Base-by-base conservation (phyloP, 2,329 filamentous ascomycete species). In the Gaeumannomyces sp. region DNA sequence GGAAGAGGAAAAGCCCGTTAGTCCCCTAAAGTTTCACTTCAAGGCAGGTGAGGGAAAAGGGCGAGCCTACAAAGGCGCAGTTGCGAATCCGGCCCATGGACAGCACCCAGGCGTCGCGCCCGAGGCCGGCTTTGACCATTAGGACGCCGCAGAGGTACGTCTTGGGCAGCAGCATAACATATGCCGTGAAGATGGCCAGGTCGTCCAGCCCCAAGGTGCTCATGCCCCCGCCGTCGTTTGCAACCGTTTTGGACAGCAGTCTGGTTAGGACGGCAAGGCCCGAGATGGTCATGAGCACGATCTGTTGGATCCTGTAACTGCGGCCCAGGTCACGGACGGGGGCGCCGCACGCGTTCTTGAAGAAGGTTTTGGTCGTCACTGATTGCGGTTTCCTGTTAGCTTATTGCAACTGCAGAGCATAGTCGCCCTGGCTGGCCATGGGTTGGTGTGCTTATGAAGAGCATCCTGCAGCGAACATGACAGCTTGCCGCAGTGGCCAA, bases 131-230 rank as follows among this genome's bases (percentile, higher is more conserved):
- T 3, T 35, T 35, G 29, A 35, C 29, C 28, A 60, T 60, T 16
- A 60, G 59, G 16, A 33, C 59, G n/a, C 59, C 59, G 59, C 59
- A 60, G 25, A 60, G 27, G 11, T 60, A 60, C 28, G 11, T 60
- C 28, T 60, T 60, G 14, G 59, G 59, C 19, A 60, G 28, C 16
- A 60, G 59, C 28, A 60, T 35, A 4, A 33, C 28, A 22, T 60
- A 60, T 4, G 59, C 59, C 2, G 5, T 4, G 27, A 60, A 2
- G 13, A 60, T 60, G 59, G 28, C n/a, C 5, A 31, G 16, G 14
- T 60, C 59, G 28, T 60, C 59, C 59, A 35, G 19, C 35, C 35
- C 35, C 10, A 38, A 13, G 11, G 35, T 38, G 35, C 11, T 38
- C 35, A 38, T 38, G 35, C 2, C 35, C 11, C 35, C 35, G 11